Conservation (phyloP, 2,329 filamentous ascomycete species). For the Scytalidium sp. region DNA sequence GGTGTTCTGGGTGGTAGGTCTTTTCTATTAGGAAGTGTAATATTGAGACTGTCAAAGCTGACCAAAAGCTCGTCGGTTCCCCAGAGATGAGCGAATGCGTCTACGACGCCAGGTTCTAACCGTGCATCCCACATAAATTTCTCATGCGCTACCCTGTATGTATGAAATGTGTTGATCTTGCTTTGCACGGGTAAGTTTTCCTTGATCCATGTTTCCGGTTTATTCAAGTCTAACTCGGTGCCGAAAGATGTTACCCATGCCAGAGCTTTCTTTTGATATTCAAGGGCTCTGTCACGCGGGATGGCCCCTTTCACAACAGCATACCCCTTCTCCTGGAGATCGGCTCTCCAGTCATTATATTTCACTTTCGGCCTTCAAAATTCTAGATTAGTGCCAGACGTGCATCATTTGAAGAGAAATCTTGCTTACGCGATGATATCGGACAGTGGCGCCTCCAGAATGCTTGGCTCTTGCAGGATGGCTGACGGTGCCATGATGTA, state of each 20-base stretch:
- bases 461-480: not conserved
- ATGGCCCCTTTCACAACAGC: conserved; percentile 45
- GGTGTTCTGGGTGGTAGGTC: conserved; percentile 21
- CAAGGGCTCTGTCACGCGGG: conserved; percentile 34
- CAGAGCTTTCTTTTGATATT: conserved; percentile 29
- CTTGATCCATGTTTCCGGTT: conserved; percentile 31
- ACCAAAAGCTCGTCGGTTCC: conserved; percentile 32
- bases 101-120: conserved; percentile 34
- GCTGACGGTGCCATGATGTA: conserved; percentile 8
- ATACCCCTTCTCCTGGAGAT: conserved; percentile 35
- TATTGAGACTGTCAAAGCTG: conserved; percentile 36
- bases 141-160: conserved; percentile 34
- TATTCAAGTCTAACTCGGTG: conserved; percentile 17
- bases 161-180: conserved; percentile 26
- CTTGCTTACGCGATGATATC: conserved; percentile 5
- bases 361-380: conserved; percentile 15
- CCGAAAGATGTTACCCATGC: conserved; percentile 17
- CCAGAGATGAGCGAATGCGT: conserved; percentile 32
- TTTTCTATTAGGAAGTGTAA: conserved; percentile 32
- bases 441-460: not conserved
- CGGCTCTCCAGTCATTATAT: conserved; percentile 32
- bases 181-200: conserved; percentile 34
- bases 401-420: too few species aligned
- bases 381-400: too few species aligned
- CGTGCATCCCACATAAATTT: conserved; percentile 37